Conservation (phyloP, 139 green algal species). For the Raphidocelis subcapitata region DNA sequence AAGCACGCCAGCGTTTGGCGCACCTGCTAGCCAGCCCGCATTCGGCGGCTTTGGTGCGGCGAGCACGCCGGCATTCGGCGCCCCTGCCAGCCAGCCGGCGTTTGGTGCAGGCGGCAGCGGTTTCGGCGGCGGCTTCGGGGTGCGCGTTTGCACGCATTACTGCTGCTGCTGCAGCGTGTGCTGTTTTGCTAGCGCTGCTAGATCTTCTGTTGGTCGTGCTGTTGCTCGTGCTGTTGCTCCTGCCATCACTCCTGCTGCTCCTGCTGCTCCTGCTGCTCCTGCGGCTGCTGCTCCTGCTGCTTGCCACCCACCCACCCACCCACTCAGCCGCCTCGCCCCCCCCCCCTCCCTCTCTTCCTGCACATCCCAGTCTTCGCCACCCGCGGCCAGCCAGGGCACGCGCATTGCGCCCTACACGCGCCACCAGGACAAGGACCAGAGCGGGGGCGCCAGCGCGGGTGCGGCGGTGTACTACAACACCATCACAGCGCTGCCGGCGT, state of each 20-base stretch:
- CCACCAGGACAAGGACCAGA: constrained; percentile 56
- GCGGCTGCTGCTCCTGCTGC: neutral
- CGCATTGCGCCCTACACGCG: constrained; percentile 56
- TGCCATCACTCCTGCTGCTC: too few relatives aligned
- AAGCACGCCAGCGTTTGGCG: constrained; percentile 51
- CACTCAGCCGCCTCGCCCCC: neutral
- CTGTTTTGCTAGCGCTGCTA: neutral
- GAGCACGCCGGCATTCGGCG: constrained; percentile 50
- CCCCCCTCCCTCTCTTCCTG: neutral
- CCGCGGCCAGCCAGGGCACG: constrained; percentile 40
- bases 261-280: neutral
- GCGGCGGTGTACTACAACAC: constrained; percentile 48
- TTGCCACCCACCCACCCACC: neutral
- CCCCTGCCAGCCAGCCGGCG: constrained; percentile 23
- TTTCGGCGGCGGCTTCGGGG: constrained; percentile 26
- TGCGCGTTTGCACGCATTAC: neutral
- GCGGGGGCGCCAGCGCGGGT: constrained; percentile 19
- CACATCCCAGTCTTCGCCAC: neutral
- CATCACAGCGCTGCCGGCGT: constrained; percentile 83
- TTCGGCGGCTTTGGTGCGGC: constrained; percentile 32
- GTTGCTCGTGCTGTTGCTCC: too few relatives aligned
- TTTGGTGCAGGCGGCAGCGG: constrained; percentile 34
- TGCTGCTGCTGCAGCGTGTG: neutral
- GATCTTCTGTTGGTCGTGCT: too few relatives aligned
- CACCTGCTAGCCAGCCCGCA: constrained; percentile 12